Conservation (phyloP, 2,329 filamentous ascomycete species). For the Teratosphaeria epicoccoides region DNA sequence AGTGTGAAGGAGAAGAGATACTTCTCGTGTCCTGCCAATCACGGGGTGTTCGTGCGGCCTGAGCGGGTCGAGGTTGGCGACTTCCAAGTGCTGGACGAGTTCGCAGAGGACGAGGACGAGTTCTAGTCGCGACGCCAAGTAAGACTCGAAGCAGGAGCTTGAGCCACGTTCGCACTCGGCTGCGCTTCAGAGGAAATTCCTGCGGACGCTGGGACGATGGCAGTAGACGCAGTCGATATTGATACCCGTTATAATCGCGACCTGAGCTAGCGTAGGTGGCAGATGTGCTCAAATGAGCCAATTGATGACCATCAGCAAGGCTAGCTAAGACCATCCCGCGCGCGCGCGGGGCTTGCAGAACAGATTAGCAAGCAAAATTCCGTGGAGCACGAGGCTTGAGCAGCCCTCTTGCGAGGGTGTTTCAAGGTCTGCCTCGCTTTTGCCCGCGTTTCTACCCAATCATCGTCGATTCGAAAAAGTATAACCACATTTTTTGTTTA, state of each 20-base stretch:
- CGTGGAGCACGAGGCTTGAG: not conserved
- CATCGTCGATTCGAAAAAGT: not conserved
- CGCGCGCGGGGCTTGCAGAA: not conserved
- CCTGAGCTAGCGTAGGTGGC: not conserved
- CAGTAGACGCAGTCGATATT: not conserved
- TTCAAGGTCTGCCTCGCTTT: not conserved
- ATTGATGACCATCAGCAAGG: not conserved
- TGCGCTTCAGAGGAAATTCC: not conserved
- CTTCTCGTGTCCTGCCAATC: conserved; percentile 59
- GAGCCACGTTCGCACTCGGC: too few species aligned
- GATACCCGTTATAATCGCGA: not conserved
- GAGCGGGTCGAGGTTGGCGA: conserved; percentile 69
- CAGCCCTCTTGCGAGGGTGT: not conserved
- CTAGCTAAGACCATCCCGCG: not conserved
- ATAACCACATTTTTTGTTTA: not conserved
- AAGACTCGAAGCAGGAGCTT: not conserved
- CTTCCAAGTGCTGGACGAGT: conserved; percentile 54
- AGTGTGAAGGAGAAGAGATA: conserved; percentile 56
- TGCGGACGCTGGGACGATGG: not conserved
- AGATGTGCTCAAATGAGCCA: not conserved
- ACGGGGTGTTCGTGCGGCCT: conserved; percentile 67
- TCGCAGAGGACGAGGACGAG: conserved; percentile 69
- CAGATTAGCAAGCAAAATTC: not conserved
- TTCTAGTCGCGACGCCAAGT: conserved; percentile 26
- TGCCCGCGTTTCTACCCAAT: not conserved